Percentiles rank a stretch among this genome's conserved stretches.
These are phyloP conservation scores for Umbilicus rupestris DNA, from an alignment of 164 flowering plant genomes.

Conservation along the genomic window DNA sequence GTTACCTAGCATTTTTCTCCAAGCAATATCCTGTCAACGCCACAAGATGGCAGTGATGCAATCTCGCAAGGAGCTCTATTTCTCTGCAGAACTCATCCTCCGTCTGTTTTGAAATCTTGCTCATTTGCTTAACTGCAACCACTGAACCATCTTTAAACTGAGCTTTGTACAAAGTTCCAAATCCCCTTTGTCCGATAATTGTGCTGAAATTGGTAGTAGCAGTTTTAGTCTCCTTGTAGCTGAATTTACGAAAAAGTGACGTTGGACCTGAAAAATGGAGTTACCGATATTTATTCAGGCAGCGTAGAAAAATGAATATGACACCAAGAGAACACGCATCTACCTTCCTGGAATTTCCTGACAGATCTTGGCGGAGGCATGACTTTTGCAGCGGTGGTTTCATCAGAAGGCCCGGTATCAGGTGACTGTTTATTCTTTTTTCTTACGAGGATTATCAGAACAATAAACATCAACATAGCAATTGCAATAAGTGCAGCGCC, in stretches of 20 bases:
- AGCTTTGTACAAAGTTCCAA: conserved; percentile 86
- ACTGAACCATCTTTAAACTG: conserved; percentile 65
- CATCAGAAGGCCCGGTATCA: conserved; percentile 26
- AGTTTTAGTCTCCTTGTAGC: conserved; percentile 73
- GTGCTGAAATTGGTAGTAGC: conserved; percentile 76
- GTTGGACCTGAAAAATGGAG: conserved; percentile 55
- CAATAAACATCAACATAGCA: conserved; percentile 47
- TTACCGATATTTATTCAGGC: not conserved
- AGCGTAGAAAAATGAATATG: not conserved
- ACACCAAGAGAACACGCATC: not conserved
- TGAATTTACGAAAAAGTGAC: conserved; percentile 63
- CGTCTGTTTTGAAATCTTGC: conserved; percentile 64
- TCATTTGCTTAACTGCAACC: conserved; percentile 77
- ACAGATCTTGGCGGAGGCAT: conserved; percentile 31
- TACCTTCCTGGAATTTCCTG: conserved; percentile 75
- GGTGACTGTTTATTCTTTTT: conserved; percentile 60
- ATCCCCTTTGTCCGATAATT: conserved; percentile 81
- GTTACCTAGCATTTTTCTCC: conserved; percentile 62
- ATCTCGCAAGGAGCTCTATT: conserved; percentile 83
- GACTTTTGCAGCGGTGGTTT: conserved; percentile 30
- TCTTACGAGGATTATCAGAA: conserved; percentile 63
- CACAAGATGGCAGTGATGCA: conserved; percentile 98
- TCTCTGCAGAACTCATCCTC: conserved; percentile 88
- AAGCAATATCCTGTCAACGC: conserved; percentile 78
- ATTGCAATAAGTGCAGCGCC: conserved; percentile 60